Conservation (phyloP, 1,284 basidiomycete genomes). For the Trichosporon sp. region DNA sequence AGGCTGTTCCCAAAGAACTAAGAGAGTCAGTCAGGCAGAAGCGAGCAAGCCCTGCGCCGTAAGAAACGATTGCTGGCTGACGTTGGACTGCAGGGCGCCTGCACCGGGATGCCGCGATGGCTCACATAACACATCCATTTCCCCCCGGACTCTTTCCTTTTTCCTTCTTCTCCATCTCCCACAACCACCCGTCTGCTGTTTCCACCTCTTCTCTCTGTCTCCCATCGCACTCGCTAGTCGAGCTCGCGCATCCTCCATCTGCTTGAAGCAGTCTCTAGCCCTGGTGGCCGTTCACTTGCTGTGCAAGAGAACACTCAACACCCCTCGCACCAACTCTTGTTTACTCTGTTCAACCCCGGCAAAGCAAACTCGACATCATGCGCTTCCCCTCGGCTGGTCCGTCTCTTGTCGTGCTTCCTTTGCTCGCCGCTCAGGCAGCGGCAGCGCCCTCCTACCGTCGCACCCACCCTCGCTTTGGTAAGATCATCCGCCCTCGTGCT, state of each 20-base stretch:
- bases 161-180: constrained; percentile 27
- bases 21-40: background rate
- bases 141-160: constrained; percentile 18
- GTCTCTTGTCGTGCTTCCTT: constrained; percentile 42
- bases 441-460: constrained; percentile 41
- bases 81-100: background rate
- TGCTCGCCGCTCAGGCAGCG: constrained; percentile 40
- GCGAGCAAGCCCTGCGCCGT: background rate
- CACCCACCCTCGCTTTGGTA: constrained; percentile 34
- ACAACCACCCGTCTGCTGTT: constrained; percentile 15
- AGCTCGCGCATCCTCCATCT: constrained; percentile 29
- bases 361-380: constrained; percentile 26
- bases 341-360: background rate
- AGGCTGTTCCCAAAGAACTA: background rate
- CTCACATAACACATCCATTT: constrained; percentile 20
- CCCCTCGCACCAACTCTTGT: constrained; percentile 19
- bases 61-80: constrained; percentile 10
- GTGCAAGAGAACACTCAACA: constrained; percentile 25
- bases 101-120: background rate
- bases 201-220: constrained; percentile 22
- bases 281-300: constrained; percentile 36
- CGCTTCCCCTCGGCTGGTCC: constrained; percentile 33
- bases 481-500: constrained; percentile 32
- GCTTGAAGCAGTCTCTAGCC: constrained; percentile 41
- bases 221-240: constrained; percentile 32